phyloP scores from a whole-genome alignment of 495 filamentous ascomycete genomes.

The Diplogelasinospora grovesii region DNA sequence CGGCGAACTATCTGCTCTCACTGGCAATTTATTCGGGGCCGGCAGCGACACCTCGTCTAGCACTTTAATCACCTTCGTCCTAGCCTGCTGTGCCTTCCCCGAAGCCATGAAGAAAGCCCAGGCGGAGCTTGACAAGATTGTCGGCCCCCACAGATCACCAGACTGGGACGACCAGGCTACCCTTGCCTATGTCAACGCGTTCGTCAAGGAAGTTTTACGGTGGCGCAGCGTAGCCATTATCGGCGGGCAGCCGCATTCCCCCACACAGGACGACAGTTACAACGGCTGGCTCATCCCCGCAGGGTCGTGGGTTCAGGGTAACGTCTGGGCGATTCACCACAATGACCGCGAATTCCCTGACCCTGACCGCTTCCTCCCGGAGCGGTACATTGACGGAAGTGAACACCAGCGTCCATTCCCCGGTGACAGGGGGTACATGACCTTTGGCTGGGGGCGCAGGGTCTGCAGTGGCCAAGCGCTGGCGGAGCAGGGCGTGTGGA shows the following conservation, averaged over 20 bases:
- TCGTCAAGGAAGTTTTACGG: constrained; percentile 58
- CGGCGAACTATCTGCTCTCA: constrained; percentile 52
- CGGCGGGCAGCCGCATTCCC: constrained; percentile 57
- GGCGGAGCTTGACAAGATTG: constrained; percentile 51
- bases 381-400: constrained; percentile 40
- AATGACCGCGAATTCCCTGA: constrained; percentile 57
- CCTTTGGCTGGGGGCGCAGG: constrained; percentile 55
- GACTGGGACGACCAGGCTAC: constrained; percentile 50
- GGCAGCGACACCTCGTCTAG: constrained; percentile 61
- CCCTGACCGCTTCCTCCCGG: constrained; percentile 50
- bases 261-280: constrained; percentile 53
- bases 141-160: constrained; percentile 48
- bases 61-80: constrained; percentile 55
- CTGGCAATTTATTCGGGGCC: constrained; percentile 58
- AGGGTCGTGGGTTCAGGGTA: constrained; percentile 53
- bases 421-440: constrained; percentile 56
- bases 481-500: constrained; percentile 52
- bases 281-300: constrained; percentile 47
- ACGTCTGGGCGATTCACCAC: constrained; percentile 60
- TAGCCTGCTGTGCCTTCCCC: constrained; percentile 53
- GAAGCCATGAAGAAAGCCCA: constrained; percentile 34
- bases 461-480: constrained; percentile 53
- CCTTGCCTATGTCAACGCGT: constrained; percentile 53
- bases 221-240: constrained; percentile 59
- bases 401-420: constrained; percentile 49